Percentiles rank a stretch among this genome's conserved stretches.
Evolutionary conservation across 371 early-diverging fungal species (phyloP).

Genomic region (Syncephalastrum monosporum): DNA sequence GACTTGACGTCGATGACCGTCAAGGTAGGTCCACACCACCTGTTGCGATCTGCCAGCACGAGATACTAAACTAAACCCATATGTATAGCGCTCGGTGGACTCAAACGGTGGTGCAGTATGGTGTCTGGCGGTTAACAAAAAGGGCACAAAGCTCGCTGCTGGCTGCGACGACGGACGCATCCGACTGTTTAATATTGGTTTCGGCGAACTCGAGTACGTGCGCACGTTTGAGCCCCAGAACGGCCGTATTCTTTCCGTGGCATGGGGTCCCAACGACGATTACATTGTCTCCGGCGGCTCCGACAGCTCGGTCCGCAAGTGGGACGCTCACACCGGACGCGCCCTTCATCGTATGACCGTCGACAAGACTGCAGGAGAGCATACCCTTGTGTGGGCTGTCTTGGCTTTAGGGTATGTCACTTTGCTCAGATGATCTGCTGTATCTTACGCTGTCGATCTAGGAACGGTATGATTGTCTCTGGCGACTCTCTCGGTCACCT

Average conservation of each 20-base stretch:
- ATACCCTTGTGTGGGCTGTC: constrained; percentile 67
- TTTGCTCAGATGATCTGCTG: background rate
- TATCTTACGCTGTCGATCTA: constrained; percentile 9
- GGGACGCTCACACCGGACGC: constrained; percentile 65
- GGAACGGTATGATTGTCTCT: constrained; percentile 75
- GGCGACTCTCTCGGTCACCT: constrained; percentile 91
- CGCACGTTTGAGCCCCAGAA: constrained; percentile 72
- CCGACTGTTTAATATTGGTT: constrained; percentile 80
- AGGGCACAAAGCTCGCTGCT: constrained; percentile 77
- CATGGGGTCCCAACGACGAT: constrained; percentile 77
- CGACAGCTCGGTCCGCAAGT: constrained; percentile 76
- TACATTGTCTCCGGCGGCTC: constrained; percentile 82
- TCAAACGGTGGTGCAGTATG: constrained; percentile 93
- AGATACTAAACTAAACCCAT: background rate
- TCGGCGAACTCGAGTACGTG: constrained; percentile 66
- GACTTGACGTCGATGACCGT: constrained; percentile 71
- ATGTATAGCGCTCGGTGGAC: constrained; percentile 49
- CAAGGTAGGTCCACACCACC: constrained; percentile 43
- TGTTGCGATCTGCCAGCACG: too few relatives aligned
- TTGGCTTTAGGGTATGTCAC: constrained; percentile 44
- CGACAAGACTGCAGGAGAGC: constrained; percentile 55
- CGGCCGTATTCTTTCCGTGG: constrained; percentile 79
- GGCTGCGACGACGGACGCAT: constrained; percentile 95
- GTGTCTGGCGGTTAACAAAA: constrained; percentile 85
- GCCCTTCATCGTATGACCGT: constrained; percentile 71